These are phyloP conservation scores for Hylodesmum podocarpum DNA, from an alignment of 306 rosid genomes.

Conservation along the genomic window DNA sequence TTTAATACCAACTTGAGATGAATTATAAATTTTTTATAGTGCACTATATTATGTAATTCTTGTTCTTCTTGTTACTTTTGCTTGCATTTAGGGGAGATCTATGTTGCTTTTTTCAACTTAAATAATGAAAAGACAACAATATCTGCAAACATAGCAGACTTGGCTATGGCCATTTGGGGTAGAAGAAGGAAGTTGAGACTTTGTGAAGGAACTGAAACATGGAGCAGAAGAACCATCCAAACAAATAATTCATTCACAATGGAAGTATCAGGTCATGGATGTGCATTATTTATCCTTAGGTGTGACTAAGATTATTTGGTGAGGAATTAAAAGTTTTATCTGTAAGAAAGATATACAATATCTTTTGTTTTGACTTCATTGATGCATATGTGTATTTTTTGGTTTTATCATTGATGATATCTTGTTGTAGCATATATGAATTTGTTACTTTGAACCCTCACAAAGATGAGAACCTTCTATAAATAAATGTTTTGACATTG, in stretches of 20 bases:
- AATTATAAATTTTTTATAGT: not conserved
- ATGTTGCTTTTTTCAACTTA: slow-evolving; percentile 61
- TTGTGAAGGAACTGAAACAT: slow-evolving; percentile 32
- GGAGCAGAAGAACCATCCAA: slow-evolving; percentile 34
- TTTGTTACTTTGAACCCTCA: too few relatives aligned
- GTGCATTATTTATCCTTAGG: slow-evolving; percentile 44
- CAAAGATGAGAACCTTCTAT: slow-evolving; percentile 1
- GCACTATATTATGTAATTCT: not conserved
- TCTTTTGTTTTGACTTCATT: too few relatives aligned
- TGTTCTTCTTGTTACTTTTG: not conserved
- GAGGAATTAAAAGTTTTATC: too few relatives aligned
- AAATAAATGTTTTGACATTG: not conserved
- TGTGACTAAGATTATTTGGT: too few relatives aligned
- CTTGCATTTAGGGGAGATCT: slow-evolving; percentile 39
- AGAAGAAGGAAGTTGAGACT: slow-evolving; percentile 26
- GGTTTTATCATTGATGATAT: not conserved
- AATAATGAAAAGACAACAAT: slow-evolving; percentile 28
- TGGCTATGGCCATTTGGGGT: slow-evolving; percentile 28
- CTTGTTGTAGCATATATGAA: too few relatives aligned
- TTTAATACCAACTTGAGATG: not conserved
- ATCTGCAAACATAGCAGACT: slow-evolving; percentile 35
- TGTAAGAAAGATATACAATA: too few relatives aligned
- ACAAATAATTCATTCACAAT: slow-evolving; percentile 12
- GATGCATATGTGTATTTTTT: too few relatives aligned
- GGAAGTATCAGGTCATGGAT: slow-evolving; percentile 42